Base-by-base conservation (phyloP, 2,329 filamentous ascomycete species). In the Dactylellina sp. region DNA sequence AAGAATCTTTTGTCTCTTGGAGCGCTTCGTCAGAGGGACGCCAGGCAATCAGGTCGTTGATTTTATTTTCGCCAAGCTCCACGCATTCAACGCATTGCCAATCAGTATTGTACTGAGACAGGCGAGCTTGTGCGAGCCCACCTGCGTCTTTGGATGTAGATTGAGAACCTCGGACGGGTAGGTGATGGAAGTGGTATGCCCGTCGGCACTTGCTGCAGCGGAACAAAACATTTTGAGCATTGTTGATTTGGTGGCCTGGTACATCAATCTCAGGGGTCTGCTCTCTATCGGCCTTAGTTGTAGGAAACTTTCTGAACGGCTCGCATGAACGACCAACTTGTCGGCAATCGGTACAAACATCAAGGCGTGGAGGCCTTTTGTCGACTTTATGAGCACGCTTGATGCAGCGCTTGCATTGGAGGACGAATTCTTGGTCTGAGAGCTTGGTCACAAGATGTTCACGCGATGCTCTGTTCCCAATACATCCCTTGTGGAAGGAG, bases 391-490 rank as follows among this genome's bases (percentile, higher is more conserved):
- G 83, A 49, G 88, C 85, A 18, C 85, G 79, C 2, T 89, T 89
- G 75, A 98, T 86, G 80, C 95, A 99, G 65, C 89, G 90, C 76
- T 89, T 89, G 82, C 95, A 99, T 80, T 99, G 95, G 40, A 99
- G 83, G 14, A 99, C 89, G 77, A 96, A 98, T 39, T 89, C 82
- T 1, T 89, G 88, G 0, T 89, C 84, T 1, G 84, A 89, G 59
- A 97, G 82, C 80, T 98, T 99, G 22, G 93, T 98, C 7, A 92
- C 92, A 37, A 95, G 83, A 80, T 98, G 95, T n/a, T 97, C 92
- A 72, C 95, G 86, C 11, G 81, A 83, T 57, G 86, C 86, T 55
- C 95, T 87, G 53, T 85, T 84, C 0, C 94, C 93, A 25, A 99
- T 84, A 79, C 95, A 99, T 42, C 82, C 83, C 80, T 91, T 92